Evolutionary conservation across 1,284 basidiomycete species (phyloP).

Genomic region (Hypsizygus ulmarius): DNA sequence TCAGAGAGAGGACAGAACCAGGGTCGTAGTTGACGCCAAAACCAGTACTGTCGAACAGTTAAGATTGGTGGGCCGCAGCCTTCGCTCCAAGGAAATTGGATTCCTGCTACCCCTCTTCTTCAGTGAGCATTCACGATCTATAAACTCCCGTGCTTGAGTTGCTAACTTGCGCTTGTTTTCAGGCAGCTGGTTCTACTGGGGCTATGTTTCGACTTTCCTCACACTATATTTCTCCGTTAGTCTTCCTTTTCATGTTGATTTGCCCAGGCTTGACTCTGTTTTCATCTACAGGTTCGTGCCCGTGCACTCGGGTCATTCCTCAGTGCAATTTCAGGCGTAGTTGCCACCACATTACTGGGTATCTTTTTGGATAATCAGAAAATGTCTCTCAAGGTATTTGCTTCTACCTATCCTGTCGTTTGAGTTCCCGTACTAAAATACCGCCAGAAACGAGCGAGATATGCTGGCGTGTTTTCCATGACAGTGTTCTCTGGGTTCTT

Average conservation of each 20-base stretch:
- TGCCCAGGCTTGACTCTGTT: background rate
- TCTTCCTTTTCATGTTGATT: background rate
- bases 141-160: background rate
- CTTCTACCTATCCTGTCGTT: background rate
- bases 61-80: conserved; percentile 12
- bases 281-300: conserved; percentile 16
- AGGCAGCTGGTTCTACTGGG: conserved; percentile 24
- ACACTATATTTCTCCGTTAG: conserved; percentile 21
- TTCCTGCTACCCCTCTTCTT: conserved; percentile 19
- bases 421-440: background rate
- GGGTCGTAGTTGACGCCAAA: conserved; percentile 17
- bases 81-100: conserved; percentile 15
- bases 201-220: conserved; percentile 22
- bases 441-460: conserved; percentile 14
- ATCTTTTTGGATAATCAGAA: conserved; percentile 19
- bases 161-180: background rate
- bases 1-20: conserved; percentile 21
- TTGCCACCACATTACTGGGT: conserved; percentile 18
- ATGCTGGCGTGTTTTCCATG: conserved; percentile 15
- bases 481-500: conserved; percentile 17
- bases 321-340: conserved; percentile 18
- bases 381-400: conserved; percentile 16
- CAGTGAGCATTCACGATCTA: conserved; percentile 9
- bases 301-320: conserved; percentile 21
- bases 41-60: conserved; percentile 19